A percentile compares a stretch with the other conserved stretches of the same genome.
phyloP scores from a whole-genome alignment of 257 asterid genomes.

The Ocimum tenuiflorum region DNA sequence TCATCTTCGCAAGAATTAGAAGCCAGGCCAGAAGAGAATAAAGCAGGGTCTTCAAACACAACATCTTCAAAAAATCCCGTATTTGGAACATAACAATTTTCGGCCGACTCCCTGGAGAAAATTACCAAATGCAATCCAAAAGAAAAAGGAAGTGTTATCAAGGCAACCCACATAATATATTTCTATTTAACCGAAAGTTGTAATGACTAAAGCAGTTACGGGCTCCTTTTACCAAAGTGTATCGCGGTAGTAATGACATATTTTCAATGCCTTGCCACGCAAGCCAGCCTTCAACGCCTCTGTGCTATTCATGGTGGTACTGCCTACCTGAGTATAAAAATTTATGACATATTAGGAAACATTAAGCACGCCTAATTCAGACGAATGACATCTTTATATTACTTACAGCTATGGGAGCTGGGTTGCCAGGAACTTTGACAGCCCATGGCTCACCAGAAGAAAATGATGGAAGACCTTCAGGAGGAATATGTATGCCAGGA shows the following conservation, averaged over 20 bases:
- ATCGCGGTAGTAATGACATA: conserved; percentile 70
- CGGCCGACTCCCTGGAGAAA: conserved; percentile 62
- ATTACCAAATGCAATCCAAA: conserved; percentile 10
- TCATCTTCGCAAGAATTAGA: conserved; percentile 54
- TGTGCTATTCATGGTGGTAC: conserved; percentile 68
- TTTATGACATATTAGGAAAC: conserved; percentile 4
- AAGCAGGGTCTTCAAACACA: conserved; percentile 80
- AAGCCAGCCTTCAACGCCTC: conserved; percentile 82
- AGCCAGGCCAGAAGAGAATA: conserved; percentile 33
- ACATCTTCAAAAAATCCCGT: conserved; percentile 81
- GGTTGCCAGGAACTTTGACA: conserved; percentile 90
- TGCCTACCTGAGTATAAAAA: conserved; percentile 58
- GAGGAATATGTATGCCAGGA: conserved; percentile 72
- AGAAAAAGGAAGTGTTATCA: background rate
- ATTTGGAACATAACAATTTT: conserved; percentile 73
- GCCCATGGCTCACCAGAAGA: conserved; percentile 83
- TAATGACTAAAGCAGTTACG: background rate
- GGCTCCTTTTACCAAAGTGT: conserved; percentile 60
- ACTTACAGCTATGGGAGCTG: conserved; percentile 92
- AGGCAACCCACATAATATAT: background rate
- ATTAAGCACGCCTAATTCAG: background rate
- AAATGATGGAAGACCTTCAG: conserved; percentile 76
- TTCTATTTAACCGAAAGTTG: conserved; percentile 5
- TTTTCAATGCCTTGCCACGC: conserved; percentile 86
- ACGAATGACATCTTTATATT: conserved; percentile 12